Percentiles rank a stretch among this genome's conserved stretches.
These are phyloP conservation scores for Sporothrix humicola DNA, from an alignment of 2,329 filamentous ascomycete species.

Conservation along the genomic window DNA sequence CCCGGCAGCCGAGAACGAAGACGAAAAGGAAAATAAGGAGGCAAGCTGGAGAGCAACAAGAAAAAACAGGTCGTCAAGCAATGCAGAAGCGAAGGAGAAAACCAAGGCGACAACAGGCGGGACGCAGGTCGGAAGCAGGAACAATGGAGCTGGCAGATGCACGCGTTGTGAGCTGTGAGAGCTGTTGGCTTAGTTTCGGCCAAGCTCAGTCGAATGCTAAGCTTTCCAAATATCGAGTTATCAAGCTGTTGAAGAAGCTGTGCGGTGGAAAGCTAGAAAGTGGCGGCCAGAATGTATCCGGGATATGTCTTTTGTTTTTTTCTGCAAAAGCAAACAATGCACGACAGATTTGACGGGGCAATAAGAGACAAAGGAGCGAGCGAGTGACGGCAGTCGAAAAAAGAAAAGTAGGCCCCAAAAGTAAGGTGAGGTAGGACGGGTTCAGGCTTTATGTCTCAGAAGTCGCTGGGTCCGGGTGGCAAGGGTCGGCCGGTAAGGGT, in stretches of 20 bases:
- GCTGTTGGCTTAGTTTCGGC: neutral
- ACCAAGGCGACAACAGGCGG: slow-evolving; percentile 3
- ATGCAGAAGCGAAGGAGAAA: neutral
- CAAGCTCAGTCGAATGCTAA: neutral
- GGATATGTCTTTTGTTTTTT: neutral
- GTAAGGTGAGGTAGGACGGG: slow-evolving; percentile 6
- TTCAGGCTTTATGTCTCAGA: slow-evolving; percentile 30
- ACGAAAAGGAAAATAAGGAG: neutral
- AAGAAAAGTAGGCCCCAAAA: neutral
- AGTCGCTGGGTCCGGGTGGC: slow-evolving; percentile 28
- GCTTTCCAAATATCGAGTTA: neutral
- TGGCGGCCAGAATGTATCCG: neutral
- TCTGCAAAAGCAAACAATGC: neutral
- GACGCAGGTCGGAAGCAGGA: slow-evolving; percentile 11
- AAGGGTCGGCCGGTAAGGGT: slow-evolving; percentile 14
- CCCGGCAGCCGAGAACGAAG: slow-evolving; percentile 21
- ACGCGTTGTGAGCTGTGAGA: slow-evolving; percentile 1
- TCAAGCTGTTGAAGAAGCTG: neutral
- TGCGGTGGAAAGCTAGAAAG: neutral
- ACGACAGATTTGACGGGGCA: neutral
- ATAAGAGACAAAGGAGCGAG: neutral
- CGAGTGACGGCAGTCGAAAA: slow-evolving; percentile 7
- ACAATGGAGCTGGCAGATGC: slow-evolving; percentile 12
- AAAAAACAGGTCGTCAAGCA: neutral
- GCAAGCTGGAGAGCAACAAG: neutral